phyloP scores from a whole-genome alignment of 148 eudicot genomes.

The Rhododendron mucronatum region DNA sequence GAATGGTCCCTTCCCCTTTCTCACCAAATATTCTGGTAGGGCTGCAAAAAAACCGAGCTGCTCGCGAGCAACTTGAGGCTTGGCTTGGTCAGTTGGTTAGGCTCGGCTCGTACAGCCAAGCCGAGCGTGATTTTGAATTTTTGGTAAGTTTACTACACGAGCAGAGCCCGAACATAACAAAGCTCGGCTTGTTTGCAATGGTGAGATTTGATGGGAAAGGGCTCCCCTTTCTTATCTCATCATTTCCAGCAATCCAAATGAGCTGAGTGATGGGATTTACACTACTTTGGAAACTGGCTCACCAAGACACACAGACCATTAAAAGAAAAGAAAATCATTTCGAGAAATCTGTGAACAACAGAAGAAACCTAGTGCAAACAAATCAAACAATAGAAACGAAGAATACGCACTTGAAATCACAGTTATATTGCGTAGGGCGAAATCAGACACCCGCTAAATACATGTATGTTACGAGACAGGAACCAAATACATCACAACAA shows the following conservation, averaged over 20 bases:
- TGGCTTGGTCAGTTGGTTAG: too few relatives aligned
- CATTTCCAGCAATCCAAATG: too few relatives aligned
- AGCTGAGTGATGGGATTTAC: too few relatives aligned
- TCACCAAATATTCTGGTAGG: neutral
- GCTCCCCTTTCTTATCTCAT: too few relatives aligned
- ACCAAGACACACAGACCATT: neutral
- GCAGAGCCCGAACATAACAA: too few relatives aligned
- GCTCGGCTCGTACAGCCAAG: too few relatives aligned
- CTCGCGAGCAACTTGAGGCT: too few relatives aligned
- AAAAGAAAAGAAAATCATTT: neutral
- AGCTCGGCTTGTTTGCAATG: too few relatives aligned
- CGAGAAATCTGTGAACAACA: neutral
- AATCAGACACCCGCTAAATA: neutral
- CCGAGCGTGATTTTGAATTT: too few relatives aligned
- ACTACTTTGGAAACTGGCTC: neutral
- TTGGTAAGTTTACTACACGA: too few relatives aligned
- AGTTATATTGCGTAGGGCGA: neutral
- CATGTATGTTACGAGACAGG: neutral
- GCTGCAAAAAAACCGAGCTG: too few relatives aligned
- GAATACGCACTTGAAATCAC: neutral
- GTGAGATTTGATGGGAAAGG: too few relatives aligned
- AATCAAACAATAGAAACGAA: neutral
- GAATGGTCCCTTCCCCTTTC: neutral
- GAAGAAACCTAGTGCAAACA: neutral
- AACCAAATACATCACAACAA: neutral